These are phyloP conservation scores for Exserohilum rostratum DNA, from an alignment of 2,329 filamentous ascomycete species.

Conservation along the genomic window DNA sequence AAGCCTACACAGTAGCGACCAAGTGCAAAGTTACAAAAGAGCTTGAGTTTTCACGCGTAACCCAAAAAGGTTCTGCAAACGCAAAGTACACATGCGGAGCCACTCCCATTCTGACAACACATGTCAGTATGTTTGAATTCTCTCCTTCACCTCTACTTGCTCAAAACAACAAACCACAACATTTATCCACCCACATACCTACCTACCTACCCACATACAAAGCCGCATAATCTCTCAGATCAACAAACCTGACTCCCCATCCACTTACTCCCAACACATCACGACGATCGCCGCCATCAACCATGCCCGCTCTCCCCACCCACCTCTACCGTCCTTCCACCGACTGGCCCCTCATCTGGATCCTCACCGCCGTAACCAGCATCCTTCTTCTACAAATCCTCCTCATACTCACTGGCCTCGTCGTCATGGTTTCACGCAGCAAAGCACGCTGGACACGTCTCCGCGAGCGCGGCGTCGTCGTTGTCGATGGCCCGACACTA, in stretches of 20 bases:
- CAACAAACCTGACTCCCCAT: not conserved
- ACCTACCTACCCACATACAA: too few relatives aligned
- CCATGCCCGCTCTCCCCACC: conserved; percentile 1
- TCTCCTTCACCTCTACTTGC: too few relatives aligned
- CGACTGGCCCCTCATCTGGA: conserved; percentile 12
- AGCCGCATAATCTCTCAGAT: too few relatives aligned
- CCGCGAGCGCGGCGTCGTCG: conserved; percentile 17
- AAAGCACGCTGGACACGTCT: conserved; percentile 19
- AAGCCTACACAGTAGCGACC: too few relatives aligned
- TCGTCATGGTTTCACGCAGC: conserved; percentile 6
- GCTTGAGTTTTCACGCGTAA: too few relatives aligned
- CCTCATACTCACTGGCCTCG: conserved; percentile 2
- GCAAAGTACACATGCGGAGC: too few relatives aligned
- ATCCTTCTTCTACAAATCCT: conserved; percentile 7
- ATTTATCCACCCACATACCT: too few relatives aligned
- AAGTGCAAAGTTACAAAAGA: too few relatives aligned
- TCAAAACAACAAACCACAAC: too few relatives aligned
- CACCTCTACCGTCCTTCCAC: not conserved
- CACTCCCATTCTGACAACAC: too few relatives aligned
- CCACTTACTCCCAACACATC: not conserved
- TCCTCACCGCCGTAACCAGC: conserved; percentile 5
- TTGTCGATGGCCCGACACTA: conserved; percentile 16
- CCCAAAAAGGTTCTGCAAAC: too few relatives aligned
- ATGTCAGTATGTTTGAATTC: too few relatives aligned
- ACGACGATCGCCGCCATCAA: not conserved